Evolutionary conservation across 345 rosid species (phyloP).

Genomic region (Pugionium dolabratum): DNA sequence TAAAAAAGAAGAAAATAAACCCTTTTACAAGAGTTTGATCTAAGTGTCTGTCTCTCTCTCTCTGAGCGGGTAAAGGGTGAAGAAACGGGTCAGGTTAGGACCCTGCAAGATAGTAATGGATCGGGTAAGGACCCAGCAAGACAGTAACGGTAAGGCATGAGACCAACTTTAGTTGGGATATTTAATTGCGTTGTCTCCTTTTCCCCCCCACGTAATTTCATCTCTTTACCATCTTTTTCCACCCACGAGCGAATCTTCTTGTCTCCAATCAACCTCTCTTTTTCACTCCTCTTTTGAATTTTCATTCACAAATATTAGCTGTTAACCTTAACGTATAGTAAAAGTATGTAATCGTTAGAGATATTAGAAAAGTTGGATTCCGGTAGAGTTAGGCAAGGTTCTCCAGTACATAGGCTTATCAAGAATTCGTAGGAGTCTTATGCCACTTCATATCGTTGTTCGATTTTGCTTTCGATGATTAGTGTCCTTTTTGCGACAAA

Average conservation of each 20-base stretch:
- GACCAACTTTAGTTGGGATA: conserved; percentile 41
- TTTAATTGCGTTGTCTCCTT: conserved; percentile 40
- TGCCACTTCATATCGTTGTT: no score
- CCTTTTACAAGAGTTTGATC: conserved; percentile 18
- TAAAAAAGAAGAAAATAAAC: conserved; percentile 26
- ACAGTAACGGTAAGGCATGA: conserved; percentile 21
- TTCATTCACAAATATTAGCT: conserved; percentile 18
- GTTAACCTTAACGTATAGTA: conserved; percentile 24
- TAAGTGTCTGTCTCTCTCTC: conserved; percentile 1
- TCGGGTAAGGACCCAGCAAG: conserved; percentile 38
- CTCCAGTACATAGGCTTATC: no score
- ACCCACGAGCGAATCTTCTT: conserved; percentile 41
- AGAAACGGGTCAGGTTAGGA: conserved; percentile 32
- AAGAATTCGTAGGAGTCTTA: no score
- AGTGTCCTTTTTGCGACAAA: no score
- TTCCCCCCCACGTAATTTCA: conserved; percentile 32
- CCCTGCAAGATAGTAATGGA: conserved; percentile 12
- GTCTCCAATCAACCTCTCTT: conserved; percentile 32
- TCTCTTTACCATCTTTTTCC: conserved; percentile 30
- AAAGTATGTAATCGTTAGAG: conserved; percentile 3
- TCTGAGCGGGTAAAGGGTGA: conserved; percentile 26
- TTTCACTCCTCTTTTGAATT: conserved; percentile 24
- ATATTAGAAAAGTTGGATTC: not conserved
- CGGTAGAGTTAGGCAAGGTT: no score
- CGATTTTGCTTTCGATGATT: no score